Evolutionary conservation across 352 stramenopile species (phyloP).

Genomic region (Pythium brachiatum): DNA sequence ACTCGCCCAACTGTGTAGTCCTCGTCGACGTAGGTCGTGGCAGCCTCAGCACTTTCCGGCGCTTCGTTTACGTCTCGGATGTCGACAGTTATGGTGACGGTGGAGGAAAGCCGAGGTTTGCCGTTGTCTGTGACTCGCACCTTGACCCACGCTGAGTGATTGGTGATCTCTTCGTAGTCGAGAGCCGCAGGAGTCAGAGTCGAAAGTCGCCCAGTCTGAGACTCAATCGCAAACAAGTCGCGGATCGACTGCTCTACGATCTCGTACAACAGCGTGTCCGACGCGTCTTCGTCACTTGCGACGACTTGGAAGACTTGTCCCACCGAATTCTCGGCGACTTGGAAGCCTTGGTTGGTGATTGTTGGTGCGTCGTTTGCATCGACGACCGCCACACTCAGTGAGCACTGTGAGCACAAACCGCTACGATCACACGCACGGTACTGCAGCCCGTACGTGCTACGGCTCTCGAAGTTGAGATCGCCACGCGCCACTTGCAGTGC

Average conservation of each 20-base stretch:
- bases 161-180: conserved; percentile 39
- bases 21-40: conserved; percentile 16
- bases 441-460: conserved; percentile 3
- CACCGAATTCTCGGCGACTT: conserved; percentile 36
- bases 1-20: conserved; percentile 10
- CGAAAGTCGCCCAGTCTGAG: conserved; percentile 19
- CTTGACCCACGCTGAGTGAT: conserved; percentile 47
- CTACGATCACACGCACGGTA: conserved; percentile 22
- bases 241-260: conserved; percentile 39
- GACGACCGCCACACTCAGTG: conserved; percentile 2
- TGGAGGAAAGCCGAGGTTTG: conserved; percentile 29
- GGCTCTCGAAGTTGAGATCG: conserved; percentile 24
- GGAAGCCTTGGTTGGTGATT: conserved; percentile 14
- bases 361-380: conserved; percentile 29
- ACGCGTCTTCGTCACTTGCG: conserved; percentile 38
- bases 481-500: conserved; percentile 4
- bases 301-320: conserved; percentile 33
- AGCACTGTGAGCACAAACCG: conserved; percentile 21
- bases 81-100: conserved; percentile 21
- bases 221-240: conserved; percentile 34
- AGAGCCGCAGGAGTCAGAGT: conserved; percentile 12
- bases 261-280: conserved; percentile 40
- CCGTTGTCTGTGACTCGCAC: conserved; percentile 48
- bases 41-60: conserved; percentile 2
- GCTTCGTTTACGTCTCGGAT: conserved; percentile 32